Base-by-base conservation (phyloP, 768 basidiomycete genomes). In the Rhodosporidiobolus odoratus region DNA sequence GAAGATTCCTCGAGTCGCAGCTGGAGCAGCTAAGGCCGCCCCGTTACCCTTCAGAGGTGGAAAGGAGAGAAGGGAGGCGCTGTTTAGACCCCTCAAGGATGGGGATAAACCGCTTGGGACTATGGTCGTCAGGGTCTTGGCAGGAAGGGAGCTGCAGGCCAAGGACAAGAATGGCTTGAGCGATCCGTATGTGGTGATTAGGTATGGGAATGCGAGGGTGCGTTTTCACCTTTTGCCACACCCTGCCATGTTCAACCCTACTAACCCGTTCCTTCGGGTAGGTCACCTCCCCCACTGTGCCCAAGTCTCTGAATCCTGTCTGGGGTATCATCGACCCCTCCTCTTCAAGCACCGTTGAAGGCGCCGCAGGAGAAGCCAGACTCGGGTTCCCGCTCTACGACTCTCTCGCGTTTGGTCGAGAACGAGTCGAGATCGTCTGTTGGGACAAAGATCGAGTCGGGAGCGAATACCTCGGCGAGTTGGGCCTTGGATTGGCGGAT, bases 381-480 rank as follows among this genome's bases (percentile, higher is more conserved):
- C 68, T 75, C 61, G 67, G 66, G 45, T 16, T 66, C 30, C 66
- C 69, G 10, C 30, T 78, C 8, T 76, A 40, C 54, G 69, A 73
- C 43, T 65, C 59, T 27, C 35, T 69, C 43, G 72, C 59, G 8
- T 30, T 69, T 32, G 66, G 62, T 3, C 21, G 60, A 2, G 69
- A 73, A 43, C 52, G 80, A 5, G 40, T 97, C 52, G 93, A 97
- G 79, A 82, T 92, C 41, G 87, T 96, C 19, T 84, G 93, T 0
- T 99, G 95, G 94, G 93, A 94, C 80, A 92, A 89, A 81, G 94
- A 97, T 79, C 79, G 81, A 40, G 82, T 90, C 74, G 85, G 84
- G 76, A 96, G 93, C 81, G 95, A 97, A 54, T 99, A 96, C 78
- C 84, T 99, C 23, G 96, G 96, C 23, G 95, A 99, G 79, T 84